Evolutionary conservation across 2,329 filamentous ascomycete genomes (phyloP).

Genomic region (Colletotrichum filicis): DNA sequence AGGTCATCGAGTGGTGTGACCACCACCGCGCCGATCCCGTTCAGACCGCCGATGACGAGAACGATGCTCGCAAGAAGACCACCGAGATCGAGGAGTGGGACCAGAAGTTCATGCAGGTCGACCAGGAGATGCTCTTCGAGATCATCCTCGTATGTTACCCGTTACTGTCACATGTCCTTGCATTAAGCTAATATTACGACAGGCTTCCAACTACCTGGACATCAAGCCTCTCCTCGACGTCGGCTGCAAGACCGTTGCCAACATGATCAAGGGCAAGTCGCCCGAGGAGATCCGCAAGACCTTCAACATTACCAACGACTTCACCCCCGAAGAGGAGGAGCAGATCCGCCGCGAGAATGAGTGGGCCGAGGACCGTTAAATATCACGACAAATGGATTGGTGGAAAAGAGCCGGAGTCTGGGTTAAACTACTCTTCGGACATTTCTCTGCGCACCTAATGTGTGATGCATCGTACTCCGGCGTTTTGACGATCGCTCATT

Average conservation of each 20-base stretch:
- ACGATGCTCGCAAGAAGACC: slow-evolving; percentile 95
- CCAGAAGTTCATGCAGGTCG: slow-evolving; percentile 99
- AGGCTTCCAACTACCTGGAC: slow-evolving; percentile 98
- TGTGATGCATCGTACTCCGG: slow-evolving; percentile 33
- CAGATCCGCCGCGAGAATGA: slow-evolving; percentile 94
- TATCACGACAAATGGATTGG: neutral
- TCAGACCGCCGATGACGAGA: slow-evolving; percentile 86
- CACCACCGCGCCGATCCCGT: slow-evolving; percentile 92
- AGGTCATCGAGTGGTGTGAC: slow-evolving; percentile 98
- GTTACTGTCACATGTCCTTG: neutral
- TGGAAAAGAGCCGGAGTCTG: slow-evolving; percentile 2
- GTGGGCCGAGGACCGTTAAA: slow-evolving; percentile 86
- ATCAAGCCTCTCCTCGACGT: slow-evolving; percentile 98
- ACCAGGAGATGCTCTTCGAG: slow-evolving; percentile 99
- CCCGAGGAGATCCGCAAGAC: slow-evolving; percentile 99
- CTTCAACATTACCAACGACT: slow-evolving; percentile 99
- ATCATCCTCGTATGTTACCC: slow-evolving; percentile 86
- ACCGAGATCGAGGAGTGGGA: slow-evolving; percentile 99
- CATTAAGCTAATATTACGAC: slow-evolving; percentile 5
- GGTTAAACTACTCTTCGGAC: neutral
- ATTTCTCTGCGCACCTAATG: slow-evolving; percentile 15
- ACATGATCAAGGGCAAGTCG: slow-evolving; percentile 99
- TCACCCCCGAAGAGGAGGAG: slow-evolving; percentile 98
- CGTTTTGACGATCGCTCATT: slow-evolving; percentile 19
- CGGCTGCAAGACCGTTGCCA: slow-evolving; percentile 98